A percentile compares a stretch with the other conserved stretches of the same genome.
Conservation (phyloP, 2,329 filamentous ascomycete genomes). For the Neofusicoccum sp. region DNA sequence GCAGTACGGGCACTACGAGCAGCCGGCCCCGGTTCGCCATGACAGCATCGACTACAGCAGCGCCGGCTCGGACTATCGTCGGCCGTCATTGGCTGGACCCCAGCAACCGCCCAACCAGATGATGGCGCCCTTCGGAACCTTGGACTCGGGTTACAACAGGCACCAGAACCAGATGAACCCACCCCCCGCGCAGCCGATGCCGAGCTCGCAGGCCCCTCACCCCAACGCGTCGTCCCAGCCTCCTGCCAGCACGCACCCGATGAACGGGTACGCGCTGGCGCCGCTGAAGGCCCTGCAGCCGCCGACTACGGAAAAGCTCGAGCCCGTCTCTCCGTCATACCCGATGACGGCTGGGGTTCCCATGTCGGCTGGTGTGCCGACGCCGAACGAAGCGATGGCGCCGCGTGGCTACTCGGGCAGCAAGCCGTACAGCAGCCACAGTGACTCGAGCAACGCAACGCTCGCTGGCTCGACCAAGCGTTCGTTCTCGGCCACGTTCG, state of each 20-base stretch:
- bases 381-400: constrained; percentile 16
- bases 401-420: constrained; percentile 20
- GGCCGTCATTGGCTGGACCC: constrained; percentile 37
- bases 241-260: constrained; percentile 22
- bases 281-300: constrained; percentile 43
- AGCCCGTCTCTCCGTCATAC: constrained; percentile 47
- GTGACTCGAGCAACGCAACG: constrained; percentile 20
- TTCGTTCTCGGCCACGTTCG: constrained; percentile 46
- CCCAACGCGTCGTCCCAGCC: constrained; percentile 18
- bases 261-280: constrained; percentile 40
- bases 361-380: constrained; percentile 13
- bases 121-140: constrained; percentile 33
- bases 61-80: constrained; percentile 39
- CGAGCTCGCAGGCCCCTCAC: constrained; percentile 33
- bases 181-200: constrained; percentile 26
- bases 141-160: constrained; percentile 37
- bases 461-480: constrained; percentile 43
- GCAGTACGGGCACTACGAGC: constrained; percentile 39
- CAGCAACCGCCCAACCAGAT: constrained; percentile 31
- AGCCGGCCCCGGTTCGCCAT: constrained; percentile 35
- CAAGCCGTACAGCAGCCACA: constrained; percentile 25
- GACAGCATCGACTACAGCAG: constrained; percentile 40
- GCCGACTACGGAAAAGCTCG: constrained; percentile 34
- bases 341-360: constrained; percentile 30
- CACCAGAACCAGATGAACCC: constrained; percentile 36